These are phyloP conservation scores for Fraxinus nigra DNA, from an alignment of 305 asterid genomes.

Conservation along the genomic window DNA sequence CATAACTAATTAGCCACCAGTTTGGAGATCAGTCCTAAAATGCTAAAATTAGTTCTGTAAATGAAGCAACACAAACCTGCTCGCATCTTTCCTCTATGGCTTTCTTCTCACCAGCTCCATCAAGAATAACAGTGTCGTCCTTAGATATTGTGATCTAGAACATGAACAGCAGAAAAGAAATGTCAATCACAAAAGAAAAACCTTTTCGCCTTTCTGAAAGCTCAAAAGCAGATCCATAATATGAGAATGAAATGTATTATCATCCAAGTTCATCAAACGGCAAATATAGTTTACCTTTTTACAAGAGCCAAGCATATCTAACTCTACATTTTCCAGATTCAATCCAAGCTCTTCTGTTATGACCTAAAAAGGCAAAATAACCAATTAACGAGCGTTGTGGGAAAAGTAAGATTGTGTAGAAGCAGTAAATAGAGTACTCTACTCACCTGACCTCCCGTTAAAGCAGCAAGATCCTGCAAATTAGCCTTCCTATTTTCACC, in stretches of 20 bases:
- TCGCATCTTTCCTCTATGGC: slow-evolving; percentile 52
- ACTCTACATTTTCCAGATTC: slow-evolving; percentile 44
- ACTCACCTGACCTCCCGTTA: slow-evolving; percentile 59
- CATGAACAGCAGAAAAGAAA: background rate
- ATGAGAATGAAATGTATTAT: background rate
- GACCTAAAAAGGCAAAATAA: slow-evolving; percentile 27
- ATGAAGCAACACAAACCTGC: slow-evolving; percentile 31
- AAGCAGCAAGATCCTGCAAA: slow-evolving; percentile 49
- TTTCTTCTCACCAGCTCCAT: slow-evolving; percentile 43
- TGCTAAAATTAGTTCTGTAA: background rate
- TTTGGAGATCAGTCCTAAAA: background rate
- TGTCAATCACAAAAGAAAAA: background rate
- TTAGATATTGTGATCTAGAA: slow-evolving; percentile 34
- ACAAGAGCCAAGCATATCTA: slow-evolving; percentile 55
- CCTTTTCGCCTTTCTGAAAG: background rate
- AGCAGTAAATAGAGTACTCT: background rate
- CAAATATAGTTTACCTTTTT: slow-evolving; percentile 38
- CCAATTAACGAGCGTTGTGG: background rate
- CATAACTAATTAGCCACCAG: background rate
- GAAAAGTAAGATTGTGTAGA: background rate
- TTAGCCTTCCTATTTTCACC: slow-evolving; percentile 55
- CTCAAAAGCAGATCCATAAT: background rate
- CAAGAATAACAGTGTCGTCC: slow-evolving; percentile 39
- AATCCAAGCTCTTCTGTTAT: slow-evolving; percentile 58
- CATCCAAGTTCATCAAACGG: background rate